Evolutionary conservation across 352 stramenopile species (phyloP).

Genomic region (Globisporangium sylvaticum): DNA sequence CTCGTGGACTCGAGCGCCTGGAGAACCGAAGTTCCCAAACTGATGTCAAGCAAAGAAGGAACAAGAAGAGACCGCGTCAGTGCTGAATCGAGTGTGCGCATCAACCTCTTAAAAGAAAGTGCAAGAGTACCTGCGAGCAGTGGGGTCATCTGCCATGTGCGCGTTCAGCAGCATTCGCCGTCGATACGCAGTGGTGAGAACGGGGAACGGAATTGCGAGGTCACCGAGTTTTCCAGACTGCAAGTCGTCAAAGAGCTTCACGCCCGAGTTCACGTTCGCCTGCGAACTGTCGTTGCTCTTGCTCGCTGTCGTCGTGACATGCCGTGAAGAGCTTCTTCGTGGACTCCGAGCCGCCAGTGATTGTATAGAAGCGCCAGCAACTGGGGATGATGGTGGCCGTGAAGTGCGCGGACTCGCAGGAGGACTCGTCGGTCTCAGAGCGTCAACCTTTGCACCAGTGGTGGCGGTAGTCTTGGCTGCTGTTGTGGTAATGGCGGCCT

Average conservation of each 20-base stretch:
- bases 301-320: not conserved
- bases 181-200: constrained; percentile 77
- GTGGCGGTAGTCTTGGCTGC: not conserved
- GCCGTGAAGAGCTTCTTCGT: not conserved
- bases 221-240: constrained; percentile 76
- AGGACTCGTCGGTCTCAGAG: constrained; percentile 3
- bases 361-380: not conserved
- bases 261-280: constrained; percentile 45
- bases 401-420: not conserved
- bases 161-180: constrained; percentile 79
- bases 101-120: not conserved
- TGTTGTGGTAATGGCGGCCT: not conserved
- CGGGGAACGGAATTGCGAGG: constrained; percentile 64
- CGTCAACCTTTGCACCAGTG: not conserved
- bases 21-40: constrained; percentile 24
- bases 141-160: constrained; percentile 70
- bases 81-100: not conserved
- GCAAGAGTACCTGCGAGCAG: constrained; percentile 26
- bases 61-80: not conserved
- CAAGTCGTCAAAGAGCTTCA: constrained; percentile 76
- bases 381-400: not conserved
- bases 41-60: not conserved
- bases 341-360: not conserved
- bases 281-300: not conserved
- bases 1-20: constrained; percentile 62